These are phyloP conservation scores for Suillus subluteus DNA, from an alignment of 768 basidiomycete genomes.

Conservation along the genomic window DNA sequence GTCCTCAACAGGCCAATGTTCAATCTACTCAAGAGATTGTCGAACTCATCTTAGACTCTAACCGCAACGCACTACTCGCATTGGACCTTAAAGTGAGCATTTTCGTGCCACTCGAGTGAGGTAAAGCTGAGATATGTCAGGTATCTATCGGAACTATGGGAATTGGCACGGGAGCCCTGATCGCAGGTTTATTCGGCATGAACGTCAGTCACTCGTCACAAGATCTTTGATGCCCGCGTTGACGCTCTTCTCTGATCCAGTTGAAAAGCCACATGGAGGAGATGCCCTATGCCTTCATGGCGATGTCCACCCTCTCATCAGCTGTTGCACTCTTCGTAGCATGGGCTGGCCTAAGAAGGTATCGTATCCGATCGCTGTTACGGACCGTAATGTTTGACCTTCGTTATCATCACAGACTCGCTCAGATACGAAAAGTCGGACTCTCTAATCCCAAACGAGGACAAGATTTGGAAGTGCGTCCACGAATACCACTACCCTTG, in stretches of 20 bases:
- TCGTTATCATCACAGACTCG: slow-evolving; percentile 36
- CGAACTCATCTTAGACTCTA: slow-evolving; percentile 94
- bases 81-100: slow-evolving; percentile 80
- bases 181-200: slow-evolving; percentile 96
- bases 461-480: slow-evolving; percentile 22
- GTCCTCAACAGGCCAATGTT: slow-evolving; percentile 70
- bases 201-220: slow-evolving; percentile 62
- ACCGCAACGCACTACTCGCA: slow-evolving; percentile 89
- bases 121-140: slow-evolving; percentile 36
- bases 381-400: slow-evolving; percentile 16
- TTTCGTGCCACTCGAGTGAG: slow-evolving; percentile 2
- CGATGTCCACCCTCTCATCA: slow-evolving; percentile 62
- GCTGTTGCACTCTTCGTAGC: slow-evolving; percentile 63
- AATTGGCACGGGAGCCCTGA: slow-evolving; percentile 84
- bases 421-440: slow-evolving; percentile 50
- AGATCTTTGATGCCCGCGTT: slow-evolving; percentile 4
- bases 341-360: slow-evolving; percentile 70
- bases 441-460: slow-evolving; percentile 34
- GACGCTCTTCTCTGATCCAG: slow-evolving; percentile 40
- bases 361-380: slow-evolving; percentile 20
- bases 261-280: slow-evolving; percentile 75
- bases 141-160: slow-evolving; percentile 96
- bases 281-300: slow-evolving; percentile 74
- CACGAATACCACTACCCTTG: slow-evolving; percentile 44
- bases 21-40: slow-evolving; percentile 98